Evolutionary conservation across 78 protist species (phyloP).

Genomic region (Cyanophora paradoxa): DNA sequence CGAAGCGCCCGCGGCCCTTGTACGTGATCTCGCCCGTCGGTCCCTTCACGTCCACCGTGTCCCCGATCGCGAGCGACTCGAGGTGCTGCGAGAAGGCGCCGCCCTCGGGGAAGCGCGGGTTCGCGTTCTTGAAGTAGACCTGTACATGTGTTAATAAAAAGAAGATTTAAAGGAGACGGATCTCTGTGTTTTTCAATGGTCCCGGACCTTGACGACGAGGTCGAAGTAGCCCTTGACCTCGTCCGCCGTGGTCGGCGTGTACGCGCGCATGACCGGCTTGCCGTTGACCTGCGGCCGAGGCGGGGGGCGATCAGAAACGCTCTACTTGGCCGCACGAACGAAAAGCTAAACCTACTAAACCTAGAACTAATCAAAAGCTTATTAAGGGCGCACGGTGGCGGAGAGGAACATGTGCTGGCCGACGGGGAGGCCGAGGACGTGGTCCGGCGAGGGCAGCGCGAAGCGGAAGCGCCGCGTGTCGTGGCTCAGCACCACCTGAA

Average conservation of each 20-base stretch:
- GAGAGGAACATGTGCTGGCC: constrained; percentile 14
- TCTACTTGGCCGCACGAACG: no score
- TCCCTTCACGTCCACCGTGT: constrained; percentile 13
- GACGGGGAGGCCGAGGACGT: constrained; percentile 19
- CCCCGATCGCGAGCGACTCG: constrained; percentile 5
- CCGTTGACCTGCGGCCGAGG: background rate
- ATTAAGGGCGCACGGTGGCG: no score
- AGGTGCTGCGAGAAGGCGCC: constrained; percentile 12
- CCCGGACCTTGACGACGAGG: constrained; percentile 62
- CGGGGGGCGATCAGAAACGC: no score
- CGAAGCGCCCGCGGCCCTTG: constrained; percentile 11
- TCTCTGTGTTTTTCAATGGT: no score
- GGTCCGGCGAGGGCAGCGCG: constrained; percentile 3
- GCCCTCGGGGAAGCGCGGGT: constrained; percentile 5
- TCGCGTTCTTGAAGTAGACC: constrained; percentile 32
- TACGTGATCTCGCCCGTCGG: constrained; percentile 35
- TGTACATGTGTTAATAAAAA: constrained; percentile 27
- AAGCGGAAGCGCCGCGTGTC: constrained; percentile 29
- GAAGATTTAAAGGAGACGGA: constrained; percentile 48
- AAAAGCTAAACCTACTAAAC: no score
- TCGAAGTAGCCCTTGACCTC: constrained; percentile 61
- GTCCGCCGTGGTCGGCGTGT: constrained; percentile 60
- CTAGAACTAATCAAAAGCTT: no score
- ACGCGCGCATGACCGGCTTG: constrained; percentile 47
- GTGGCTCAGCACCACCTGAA: background rate